A percentile compares a stretch with the other conserved stretches of the same genome.
Evolutionary conservation across 2,329 filamentous ascomycete species (phyloP).

Genomic region (Graphium sp.): DNA sequence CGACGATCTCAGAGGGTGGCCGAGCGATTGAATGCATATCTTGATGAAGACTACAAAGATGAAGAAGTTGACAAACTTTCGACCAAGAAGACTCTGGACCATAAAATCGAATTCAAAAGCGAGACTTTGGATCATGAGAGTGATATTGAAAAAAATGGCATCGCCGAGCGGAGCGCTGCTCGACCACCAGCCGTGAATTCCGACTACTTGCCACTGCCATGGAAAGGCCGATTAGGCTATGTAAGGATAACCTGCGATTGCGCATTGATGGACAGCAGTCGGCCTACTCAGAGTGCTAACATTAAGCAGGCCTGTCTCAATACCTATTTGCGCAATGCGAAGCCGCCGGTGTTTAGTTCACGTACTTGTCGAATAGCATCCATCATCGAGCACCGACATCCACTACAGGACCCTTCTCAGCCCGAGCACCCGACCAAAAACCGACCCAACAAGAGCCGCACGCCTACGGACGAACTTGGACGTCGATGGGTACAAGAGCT

Average conservation of each 20-base stretch:
- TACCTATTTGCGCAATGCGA: conserved; percentile 72
- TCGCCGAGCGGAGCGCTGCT: too few species aligned
- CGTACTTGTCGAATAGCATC: conserved; percentile 82
- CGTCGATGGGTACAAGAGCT: conserved; percentile 59
- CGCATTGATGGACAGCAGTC: too few species aligned
- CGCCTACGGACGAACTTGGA: conserved; percentile 49
- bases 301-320: conserved; percentile 60
- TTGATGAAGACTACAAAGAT: too few species aligned
- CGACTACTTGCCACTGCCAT: conserved; percentile 67
- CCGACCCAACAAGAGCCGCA: conserved; percentile 57
- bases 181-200: conserved; percentile 70
- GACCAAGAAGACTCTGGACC: too few species aligned
- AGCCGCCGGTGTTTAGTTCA: conserved; percentile 75
- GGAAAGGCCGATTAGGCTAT: conserved; percentile 81
- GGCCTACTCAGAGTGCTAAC: conserved; percentile 7
- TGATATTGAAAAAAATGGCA: too few species aligned
- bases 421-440: conserved; percentile 78
- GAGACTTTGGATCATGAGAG: too few species aligned
- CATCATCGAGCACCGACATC: conserved; percentile 77
- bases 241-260: too few species aligned
- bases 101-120: too few species aligned
- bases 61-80: too few species aligned
- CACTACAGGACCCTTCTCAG: conserved; percentile 55
- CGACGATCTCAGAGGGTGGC: too few species aligned
- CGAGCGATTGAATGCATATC: too few species aligned